Base-by-base conservation (phyloP, 805 yeast genomes). In the Cephaloascus albidus region DNA sequence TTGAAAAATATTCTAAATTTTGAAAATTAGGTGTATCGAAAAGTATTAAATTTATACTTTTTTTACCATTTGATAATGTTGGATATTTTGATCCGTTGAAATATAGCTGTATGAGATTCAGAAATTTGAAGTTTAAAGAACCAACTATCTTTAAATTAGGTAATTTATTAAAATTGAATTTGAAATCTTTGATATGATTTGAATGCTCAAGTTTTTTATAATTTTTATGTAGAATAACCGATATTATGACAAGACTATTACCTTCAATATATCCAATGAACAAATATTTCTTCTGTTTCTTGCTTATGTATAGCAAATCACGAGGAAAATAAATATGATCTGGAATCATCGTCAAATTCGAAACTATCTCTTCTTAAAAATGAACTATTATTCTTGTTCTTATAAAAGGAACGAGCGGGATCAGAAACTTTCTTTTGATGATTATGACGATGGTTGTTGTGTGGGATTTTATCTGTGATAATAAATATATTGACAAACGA, bases 1-100 rank as follows among this genome's bases (percentile, higher is more conserved):
- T 54, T 0, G 96, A 80, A 46, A 76, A 82, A 54, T 84, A 86
- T 47, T 88, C 95, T 67, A 89, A 68, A 42, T 74, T 71, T 20
- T 67, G 68, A 16, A 82, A 75, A 35, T 73, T 70, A 0, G 97
- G 97, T 1, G 93, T 82, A 19, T 73, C 72, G 52, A 76, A 88
- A n/a, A 71, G 48, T 2, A 58, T 41, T n/a, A 56, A 39, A 23
- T 23, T n/a, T 23, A 23, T 23, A 23, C 10, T 23, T 23, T 23
- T 6, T 8, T 12, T 23, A 12, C 12, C 10, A 23, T 23, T 23
- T 23, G 28, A 8, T 6, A 23, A 23, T 23, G 6, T 8, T 23
- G 28, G 28, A 12, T 12, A 23, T 23, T 8, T 23, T 23, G n/a
- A n/a, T 23, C 12, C 12, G 28, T 23, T 23, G 28, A 23, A 23